These are phyloP conservation scores for Chloris gayana DNA, from an alignment of 176 grass and related monocot genomes.

Conservation along the genomic window DNA sequence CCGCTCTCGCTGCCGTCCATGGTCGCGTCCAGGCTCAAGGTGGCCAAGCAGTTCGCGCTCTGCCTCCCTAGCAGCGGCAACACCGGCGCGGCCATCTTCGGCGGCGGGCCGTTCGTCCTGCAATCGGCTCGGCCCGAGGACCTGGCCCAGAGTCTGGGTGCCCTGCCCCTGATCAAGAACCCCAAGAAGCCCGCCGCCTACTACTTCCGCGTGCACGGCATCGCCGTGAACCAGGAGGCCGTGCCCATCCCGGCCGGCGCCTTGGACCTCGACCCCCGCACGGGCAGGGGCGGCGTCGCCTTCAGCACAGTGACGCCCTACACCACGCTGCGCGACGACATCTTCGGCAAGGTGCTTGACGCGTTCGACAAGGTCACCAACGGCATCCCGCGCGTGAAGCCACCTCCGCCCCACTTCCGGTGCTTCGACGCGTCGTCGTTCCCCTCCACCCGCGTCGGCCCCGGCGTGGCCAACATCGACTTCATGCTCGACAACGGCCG, in stretches of 20 bases:
- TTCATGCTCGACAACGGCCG: too few species aligned
- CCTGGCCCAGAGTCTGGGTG: not conserved
- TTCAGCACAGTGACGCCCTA: constrained; percentile 22
- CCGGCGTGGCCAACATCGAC: too few species aligned
- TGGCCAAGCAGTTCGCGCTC: constrained; percentile 48
- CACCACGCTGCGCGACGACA: constrained; percentile 27
- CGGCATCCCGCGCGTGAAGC: not conserved
- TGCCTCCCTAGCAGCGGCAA: constrained; percentile 48
- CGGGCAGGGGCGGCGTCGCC: constrained; percentile 35
- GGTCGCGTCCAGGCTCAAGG: constrained; percentile 39
- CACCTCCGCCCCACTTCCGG: not conserved
- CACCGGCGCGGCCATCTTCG: constrained; percentile 49
- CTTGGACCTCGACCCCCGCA: not conserved
- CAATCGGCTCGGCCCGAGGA: not conserved
- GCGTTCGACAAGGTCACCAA: not conserved
- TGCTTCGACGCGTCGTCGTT: too few species aligned
- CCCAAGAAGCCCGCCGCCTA: constrained; percentile 44
- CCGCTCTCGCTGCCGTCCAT: constrained; percentile 38
- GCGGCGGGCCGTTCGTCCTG: constrained; percentile 27
- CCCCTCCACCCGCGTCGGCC: too few species aligned
- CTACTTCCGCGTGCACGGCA: constrained; percentile 46
- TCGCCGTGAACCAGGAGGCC: constrained; percentile 17
- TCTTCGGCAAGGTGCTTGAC: constrained; percentile 34
- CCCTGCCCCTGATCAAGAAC: constrained; percentile 28
- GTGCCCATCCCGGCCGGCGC: not conserved